These are phyloP conservation scores for Parastagonospora nodorum DNA, from an alignment of 2,329 filamentous ascomycete genomes.

Conservation along the genomic window DNA sequence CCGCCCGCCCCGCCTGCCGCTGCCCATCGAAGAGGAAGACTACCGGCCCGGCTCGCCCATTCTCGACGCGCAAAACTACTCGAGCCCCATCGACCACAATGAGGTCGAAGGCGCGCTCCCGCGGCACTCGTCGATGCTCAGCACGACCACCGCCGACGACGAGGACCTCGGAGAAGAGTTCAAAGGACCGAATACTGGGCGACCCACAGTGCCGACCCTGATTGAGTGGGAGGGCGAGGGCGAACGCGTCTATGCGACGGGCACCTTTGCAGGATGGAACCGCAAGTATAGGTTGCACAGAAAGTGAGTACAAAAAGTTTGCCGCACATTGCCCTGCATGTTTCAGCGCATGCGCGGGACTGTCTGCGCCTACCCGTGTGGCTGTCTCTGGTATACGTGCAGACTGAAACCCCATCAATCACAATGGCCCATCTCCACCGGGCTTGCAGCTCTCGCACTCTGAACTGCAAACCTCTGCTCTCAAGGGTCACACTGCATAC, in stretches of 20 bases:
- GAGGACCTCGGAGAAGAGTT: conserved; percentile 68
- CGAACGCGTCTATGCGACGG: conserved; percentile 93
- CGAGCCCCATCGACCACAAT: conserved; percentile 51
- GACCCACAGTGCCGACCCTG: conserved; percentile 78
- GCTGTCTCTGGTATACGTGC: conserved; percentile 19
- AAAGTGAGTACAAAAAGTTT: conserved; percentile 66
- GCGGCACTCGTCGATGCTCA: conserved; percentile 61
- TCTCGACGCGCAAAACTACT: conserved; percentile 70
- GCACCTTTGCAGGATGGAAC: conserved; percentile 97
- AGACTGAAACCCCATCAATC: conserved; percentile 27
- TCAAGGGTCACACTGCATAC: conserved; percentile 39
- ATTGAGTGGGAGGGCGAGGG: conserved; percentile 85
- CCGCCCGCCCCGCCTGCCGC: conserved; percentile 84
- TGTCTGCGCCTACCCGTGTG: conserved; percentile 28
- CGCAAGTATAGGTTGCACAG: conserved; percentile 86
- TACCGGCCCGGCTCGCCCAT: conserved; percentile 91
- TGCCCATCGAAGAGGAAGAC: conserved; percentile 91
- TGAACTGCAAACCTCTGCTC: conserved; percentile 11
- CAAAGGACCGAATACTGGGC: conserved; percentile 63
- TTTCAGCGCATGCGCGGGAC: conserved; percentile 16
- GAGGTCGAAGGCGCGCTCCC: conserved; percentile 58
- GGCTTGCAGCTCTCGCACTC: conserved; percentile 16
- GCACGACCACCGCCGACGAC: conserved; percentile 70
- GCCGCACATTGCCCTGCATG: conserved; percentile 3
- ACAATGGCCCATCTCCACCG: conserved; percentile 2